These are phyloP conservation scores for Pholiota microspora DNA, from an alignment of 768 basidiomycete species.

Conservation along the genomic window DNA sequence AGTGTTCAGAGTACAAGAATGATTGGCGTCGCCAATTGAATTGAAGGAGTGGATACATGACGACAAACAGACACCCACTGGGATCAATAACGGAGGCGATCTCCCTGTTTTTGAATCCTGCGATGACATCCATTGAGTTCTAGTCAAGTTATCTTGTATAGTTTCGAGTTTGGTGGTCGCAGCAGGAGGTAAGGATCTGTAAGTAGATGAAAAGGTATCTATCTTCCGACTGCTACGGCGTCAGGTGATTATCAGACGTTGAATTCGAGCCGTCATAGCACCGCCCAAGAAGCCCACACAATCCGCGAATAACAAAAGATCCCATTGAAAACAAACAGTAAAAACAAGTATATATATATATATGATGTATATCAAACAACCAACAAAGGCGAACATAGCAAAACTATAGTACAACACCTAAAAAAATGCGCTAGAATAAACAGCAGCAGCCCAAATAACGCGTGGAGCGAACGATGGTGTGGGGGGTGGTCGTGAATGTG, in stretches of 20 bases:
- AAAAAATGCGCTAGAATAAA: background rate
- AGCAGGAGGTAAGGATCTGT: no score
- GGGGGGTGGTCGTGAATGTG: background rate
- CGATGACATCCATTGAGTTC: conserved; percentile 20
- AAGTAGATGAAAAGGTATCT: background rate
- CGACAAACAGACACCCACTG: conserved; percentile 19
- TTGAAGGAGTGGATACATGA: conserved; percentile 3
- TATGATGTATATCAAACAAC: conserved; percentile 4
- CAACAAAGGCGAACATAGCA: background rate
- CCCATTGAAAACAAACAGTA: conserved; percentile 7
- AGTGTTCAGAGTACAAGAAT: no score
- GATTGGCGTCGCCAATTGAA: background rate
- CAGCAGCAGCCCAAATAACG: background rate
- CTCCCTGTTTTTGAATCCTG: conserved; percentile 18
- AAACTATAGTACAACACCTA: conserved; percentile 11
- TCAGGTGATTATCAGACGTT: background rate
- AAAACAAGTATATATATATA: conserved; percentile 3
- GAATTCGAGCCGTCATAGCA: no score
- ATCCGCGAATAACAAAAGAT: background rate
- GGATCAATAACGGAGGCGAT: conserved; percentile 24
- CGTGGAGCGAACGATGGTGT: background rate
- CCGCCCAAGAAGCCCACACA: no score
- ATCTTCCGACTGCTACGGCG: background rate
- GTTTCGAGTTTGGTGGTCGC: background rate
- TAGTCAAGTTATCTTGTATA: background rate